Conservation (phyloP, 441 rosid genomes). For the Pelargonium fulgidum region DNA sequence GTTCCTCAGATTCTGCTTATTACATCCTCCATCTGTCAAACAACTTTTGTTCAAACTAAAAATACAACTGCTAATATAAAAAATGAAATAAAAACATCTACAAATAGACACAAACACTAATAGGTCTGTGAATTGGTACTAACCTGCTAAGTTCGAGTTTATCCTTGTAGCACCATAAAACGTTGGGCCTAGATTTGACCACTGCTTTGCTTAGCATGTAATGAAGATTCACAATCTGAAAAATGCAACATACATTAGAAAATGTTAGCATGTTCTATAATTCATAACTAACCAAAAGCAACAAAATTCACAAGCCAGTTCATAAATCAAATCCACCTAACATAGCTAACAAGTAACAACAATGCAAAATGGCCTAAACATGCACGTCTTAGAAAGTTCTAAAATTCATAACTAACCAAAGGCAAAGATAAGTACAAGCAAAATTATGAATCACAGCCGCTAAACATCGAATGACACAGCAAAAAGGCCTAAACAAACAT, state of each 20-base stretch:
- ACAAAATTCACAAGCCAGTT: background rate
- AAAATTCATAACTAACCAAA: no score
- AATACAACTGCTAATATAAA: background rate
- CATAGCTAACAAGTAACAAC: background rate
- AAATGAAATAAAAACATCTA: background rate
- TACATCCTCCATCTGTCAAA: background rate
- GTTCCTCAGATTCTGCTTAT: background rate
- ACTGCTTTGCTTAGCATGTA: slow-evolving; percentile 70
- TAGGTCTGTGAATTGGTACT: background rate
- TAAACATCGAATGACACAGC: no score
- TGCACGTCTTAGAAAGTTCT: no score
- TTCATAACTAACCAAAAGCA: background rate
- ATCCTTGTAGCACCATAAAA: slow-evolving; percentile 92
- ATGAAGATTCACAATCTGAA: slow-evolving; percentile 91
- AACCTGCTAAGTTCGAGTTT: slow-evolving; percentile 97
- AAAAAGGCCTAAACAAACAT: background rate
- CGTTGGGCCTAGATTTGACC: slow-evolving; percentile 59
- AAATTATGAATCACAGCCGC: no score
- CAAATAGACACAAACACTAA: background rate
- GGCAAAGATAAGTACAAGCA: no score
- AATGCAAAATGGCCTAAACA: background rate
- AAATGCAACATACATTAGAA: background rate
- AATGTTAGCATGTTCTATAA: background rate
- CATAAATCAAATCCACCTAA: background rate
- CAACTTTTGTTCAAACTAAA: background rate